Percentiles rank a stretch among this genome's conserved stretches.
phyloP scores from a whole-genome alignment of 176 grass and related monocot species.

The Carex cristatella region DNA sequence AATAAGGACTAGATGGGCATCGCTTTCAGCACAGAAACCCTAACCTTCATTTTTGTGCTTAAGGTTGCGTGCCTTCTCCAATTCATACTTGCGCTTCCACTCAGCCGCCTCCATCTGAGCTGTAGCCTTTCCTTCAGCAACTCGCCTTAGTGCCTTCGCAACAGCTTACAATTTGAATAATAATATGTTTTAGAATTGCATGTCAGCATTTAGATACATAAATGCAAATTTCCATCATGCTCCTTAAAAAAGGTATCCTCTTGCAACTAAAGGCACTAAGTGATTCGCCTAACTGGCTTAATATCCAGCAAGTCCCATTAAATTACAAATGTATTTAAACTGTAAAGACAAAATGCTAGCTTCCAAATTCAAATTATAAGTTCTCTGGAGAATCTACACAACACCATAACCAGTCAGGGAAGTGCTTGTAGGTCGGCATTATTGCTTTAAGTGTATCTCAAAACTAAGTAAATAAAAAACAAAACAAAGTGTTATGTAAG shows the following conservation, averaged over 20 bases:
- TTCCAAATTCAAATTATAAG: neutral
- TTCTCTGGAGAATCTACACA: neutral
- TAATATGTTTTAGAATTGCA: slow-evolving; percentile 26
- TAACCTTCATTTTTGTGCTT: slow-evolving; percentile 53
- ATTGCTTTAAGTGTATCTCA: neutral
- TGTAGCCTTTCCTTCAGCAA: slow-evolving; percentile 80
- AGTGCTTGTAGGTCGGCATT: neutral
- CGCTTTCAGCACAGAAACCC: neutral
- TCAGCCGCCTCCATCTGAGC: slow-evolving; percentile 80
- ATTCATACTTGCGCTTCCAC: slow-evolving; percentile 90
- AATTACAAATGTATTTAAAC: neutral
- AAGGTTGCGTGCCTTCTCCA: slow-evolving; percentile 48
- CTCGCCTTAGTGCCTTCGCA: slow-evolving; percentile 73
- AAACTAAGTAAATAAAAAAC: neutral
- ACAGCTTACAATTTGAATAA: slow-evolving; percentile 57
- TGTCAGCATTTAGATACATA: neutral
- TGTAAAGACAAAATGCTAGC: neutral
- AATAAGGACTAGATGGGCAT: neutral
- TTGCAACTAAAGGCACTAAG: neutral
- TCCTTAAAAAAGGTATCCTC: neutral
- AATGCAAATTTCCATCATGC: neutral
- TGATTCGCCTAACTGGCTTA: neutral
- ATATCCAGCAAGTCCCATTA: neutral
- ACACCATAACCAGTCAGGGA: neutral
- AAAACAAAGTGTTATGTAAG: neutral